phyloP scores from a whole-genome alignment of 73 alveolate genomes.

The Paramecium sexaurelia region DNA sequence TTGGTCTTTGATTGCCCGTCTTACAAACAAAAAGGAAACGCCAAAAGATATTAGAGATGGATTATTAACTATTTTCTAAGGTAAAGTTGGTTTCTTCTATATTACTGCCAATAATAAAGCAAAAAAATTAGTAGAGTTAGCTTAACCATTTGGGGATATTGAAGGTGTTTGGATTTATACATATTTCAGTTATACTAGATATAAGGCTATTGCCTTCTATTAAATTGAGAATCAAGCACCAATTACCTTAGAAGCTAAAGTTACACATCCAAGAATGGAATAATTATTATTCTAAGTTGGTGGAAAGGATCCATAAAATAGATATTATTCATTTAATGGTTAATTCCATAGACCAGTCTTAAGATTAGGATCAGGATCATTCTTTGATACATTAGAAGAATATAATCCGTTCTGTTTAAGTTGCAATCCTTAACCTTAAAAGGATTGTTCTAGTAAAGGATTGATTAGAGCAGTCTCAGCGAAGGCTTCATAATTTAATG shows the following conservation, averaged over 20 bases:
- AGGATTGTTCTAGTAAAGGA: background rate
- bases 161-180: conserved; percentile 58
- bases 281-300: conserved; percentile 51
- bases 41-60: conserved; percentile 35
- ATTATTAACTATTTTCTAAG: conserved; percentile 28
- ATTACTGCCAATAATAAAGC: background rate
- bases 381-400: conserved; percentile 23
- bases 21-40: conserved; percentile 5
- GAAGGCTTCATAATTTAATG: background rate
- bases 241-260: conserved; percentile 3
- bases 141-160: conserved; percentile 23
- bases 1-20: conserved; percentile 12
- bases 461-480: conserved; percentile 1
- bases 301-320: conserved; percentile 33
- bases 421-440: conserved; percentile 31
- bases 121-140: background rate
- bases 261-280: conserved; percentile 48
- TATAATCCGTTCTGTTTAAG: background rate
- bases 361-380: conserved; percentile 52
- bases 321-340: conserved; percentile 40
- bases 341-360: conserved; percentile 48
- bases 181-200: conserved; percentile 42
- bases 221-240: background rate
- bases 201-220: conserved; percentile 9
- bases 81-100: conserved; percentile 8